These are phyloP conservation scores for Paramecium sonneborni DNA, from an alignment of 73 alveolate genomes.

Conservation along the genomic window DNA sequence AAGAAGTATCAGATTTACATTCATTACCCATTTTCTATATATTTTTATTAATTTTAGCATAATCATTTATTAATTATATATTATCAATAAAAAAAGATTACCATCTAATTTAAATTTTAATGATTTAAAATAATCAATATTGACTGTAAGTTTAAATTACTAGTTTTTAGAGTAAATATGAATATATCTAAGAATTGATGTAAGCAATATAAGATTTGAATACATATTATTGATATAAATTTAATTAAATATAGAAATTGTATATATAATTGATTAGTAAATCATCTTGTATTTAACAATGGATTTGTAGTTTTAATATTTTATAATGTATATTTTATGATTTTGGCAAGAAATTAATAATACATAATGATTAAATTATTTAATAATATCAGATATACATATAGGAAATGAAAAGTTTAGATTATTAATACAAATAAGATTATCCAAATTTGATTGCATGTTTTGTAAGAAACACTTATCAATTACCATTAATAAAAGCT, in stretches of 20 bases:
- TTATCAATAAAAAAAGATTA: not conserved
- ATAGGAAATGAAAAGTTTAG: not conserved
- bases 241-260: no score
- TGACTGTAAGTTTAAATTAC: no score
- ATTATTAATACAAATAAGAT: not conserved
- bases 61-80: not conserved
- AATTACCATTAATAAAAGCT: not conserved
- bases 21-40: conserved; percentile 21
- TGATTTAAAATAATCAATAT: no score
- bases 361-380: not conserved
- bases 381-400: not conserved
- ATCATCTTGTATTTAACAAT: no score
- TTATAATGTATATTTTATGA: not conserved
- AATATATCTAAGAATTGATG: no score
- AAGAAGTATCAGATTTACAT: not conserved
- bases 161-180: no score
- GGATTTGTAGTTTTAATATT: no score
- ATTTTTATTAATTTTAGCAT: not conserved
- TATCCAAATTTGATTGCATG: conserved; percentile 38
- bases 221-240: no score
- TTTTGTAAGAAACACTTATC: conserved; percentile 7
- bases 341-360: not conserved
- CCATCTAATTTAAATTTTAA: no score
- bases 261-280: no score
- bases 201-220: no score